phyloP scores from a whole-genome alignment of 2,329 filamentous ascomycete genomes.

The Talaromyces marneffei region DNA sequence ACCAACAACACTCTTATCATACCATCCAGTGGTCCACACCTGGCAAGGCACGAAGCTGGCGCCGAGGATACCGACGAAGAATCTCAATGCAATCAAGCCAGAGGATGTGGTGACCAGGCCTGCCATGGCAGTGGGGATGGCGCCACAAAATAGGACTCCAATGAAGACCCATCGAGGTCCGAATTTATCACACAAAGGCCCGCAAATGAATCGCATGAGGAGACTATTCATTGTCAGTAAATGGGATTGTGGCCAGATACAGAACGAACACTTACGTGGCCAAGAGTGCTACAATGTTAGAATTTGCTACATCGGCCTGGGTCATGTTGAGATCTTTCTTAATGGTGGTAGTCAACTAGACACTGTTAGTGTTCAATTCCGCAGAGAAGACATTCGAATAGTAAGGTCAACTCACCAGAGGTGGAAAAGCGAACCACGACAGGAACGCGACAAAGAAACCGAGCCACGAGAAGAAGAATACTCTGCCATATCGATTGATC shows the following conservation, averaged over 20 bases:
- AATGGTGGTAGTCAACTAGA: conserved; percentile 66
- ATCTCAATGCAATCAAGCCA: conserved; percentile 38
- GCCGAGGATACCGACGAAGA: conserved; percentile 41
- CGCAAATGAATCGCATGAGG: conserved; percentile 69
- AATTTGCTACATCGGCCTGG: conserved; percentile 70
- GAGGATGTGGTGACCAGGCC: conserved; percentile 66
- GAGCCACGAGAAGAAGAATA: conserved; percentile 85
- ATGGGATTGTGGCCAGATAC: not conserved
- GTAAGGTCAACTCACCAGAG: conserved; percentile 53
- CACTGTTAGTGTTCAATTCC: not conserved
- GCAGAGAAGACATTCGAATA: not conserved
- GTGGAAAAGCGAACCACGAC: conserved; percentile 87
- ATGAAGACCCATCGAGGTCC: conserved; percentile 77
- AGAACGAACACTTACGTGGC: conserved; percentile 51
- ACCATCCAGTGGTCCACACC: conserved; percentile 89
- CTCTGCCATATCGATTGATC: conserved; percentile 71
- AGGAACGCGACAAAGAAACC: conserved; percentile 84
- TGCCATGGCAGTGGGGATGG: conserved; percentile 75
- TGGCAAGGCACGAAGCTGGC: conserved; percentile 57
- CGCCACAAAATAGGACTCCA: conserved; percentile 67
- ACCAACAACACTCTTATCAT: conserved; percentile 85
- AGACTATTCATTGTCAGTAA: conserved; percentile 44
- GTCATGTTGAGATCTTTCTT: conserved; percentile 69
- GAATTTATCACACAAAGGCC: conserved; percentile 78
- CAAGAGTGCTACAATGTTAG: conserved; percentile 76